Conservation (phyloP, 1,139 yeast species). For the Magnusiomyces ingens region DNA sequence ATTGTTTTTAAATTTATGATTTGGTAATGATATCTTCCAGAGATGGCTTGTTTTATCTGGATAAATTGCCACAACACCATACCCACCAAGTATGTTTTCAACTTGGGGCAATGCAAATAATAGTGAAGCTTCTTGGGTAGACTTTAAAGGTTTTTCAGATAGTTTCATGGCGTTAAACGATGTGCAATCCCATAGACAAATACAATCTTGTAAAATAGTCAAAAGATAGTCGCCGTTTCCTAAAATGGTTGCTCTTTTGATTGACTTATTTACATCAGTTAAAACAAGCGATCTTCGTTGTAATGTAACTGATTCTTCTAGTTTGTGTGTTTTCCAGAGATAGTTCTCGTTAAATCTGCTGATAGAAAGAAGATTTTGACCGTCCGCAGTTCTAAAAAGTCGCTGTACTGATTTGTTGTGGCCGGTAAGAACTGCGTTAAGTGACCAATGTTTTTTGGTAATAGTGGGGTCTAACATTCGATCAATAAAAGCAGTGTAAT, state of each 20-base stretch:
- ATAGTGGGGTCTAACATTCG: conserved; percentile 29
- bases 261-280: conserved; percentile 30
- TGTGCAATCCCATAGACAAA: conserved; percentile 63
- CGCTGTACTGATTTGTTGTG: conserved; percentile 73
- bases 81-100: conserved; percentile 30
- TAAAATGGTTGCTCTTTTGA: conserved; percentile 46
- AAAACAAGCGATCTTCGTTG: conserved; percentile 26
- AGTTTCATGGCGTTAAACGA: conserved; percentile 21
- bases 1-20: background rate
- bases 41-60: conserved; percentile 22
- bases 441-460: conserved; percentile 21
- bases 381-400: conserved; percentile 58
- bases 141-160: conserved; percentile 19
- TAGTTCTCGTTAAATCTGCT: conserved; percentile 31
- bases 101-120: conserved; percentile 45
- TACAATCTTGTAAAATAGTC: conserved; percentile 33
- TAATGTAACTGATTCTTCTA: conserved; percentile 27
- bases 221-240: conserved; percentile 48
- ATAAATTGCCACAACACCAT: conserved; percentile 42
- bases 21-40: conserved; percentile 14
- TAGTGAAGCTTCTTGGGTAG: conserved; percentile 32
- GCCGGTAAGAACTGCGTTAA: conserved; percentile 54
- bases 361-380: conserved; percentile 47
- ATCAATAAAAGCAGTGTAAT: conserved; percentile 38
- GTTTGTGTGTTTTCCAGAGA: conserved; percentile 28